Conservation (phyloP, 2,329 filamentous ascomycete genomes). For the Teratosphaeria gauchensis region DNA sequence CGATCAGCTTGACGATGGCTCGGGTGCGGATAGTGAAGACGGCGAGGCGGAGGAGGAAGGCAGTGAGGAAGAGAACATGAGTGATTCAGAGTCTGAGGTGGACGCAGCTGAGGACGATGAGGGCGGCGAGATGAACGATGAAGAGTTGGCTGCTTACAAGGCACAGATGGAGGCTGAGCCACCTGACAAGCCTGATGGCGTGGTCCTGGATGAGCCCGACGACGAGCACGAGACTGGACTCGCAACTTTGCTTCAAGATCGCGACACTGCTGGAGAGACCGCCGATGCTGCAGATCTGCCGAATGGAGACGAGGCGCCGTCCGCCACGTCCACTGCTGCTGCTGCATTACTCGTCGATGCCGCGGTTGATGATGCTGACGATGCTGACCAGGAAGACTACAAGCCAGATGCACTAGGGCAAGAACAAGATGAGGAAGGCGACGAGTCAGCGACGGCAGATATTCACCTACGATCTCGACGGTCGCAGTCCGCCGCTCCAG, state of each 20-base stretch:
- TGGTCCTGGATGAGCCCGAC: constrained; percentile 24
- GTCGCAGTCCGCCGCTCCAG: background rate
- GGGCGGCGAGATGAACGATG: constrained; percentile 48
- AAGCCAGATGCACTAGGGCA: background rate
- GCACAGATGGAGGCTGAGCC: constrained; percentile 19
- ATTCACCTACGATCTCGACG: background rate
- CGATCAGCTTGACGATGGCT: constrained; percentile 4
- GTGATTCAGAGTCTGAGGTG: constrained; percentile 57
- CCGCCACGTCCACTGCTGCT: background rate
- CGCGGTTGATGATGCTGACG: constrained; percentile 7
- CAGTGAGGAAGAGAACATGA: constrained; percentile 39
- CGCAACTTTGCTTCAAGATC: constrained; percentile 5
- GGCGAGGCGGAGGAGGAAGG: constrained; percentile 28
- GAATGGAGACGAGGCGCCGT: background rate
- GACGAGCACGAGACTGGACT: background rate
- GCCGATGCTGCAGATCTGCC: background rate
- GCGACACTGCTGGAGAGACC: constrained; percentile 1
- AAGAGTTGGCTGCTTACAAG: constrained; percentile 22
- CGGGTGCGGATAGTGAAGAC: constrained; percentile 5
- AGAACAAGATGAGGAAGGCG: background rate
- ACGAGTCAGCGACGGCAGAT: background rate
- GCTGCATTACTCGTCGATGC: constrained; percentile 1
- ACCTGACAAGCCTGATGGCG: constrained; percentile 20
- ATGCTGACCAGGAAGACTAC: constrained; percentile 4
- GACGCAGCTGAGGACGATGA: constrained; percentile 38